Evolutionary conservation across 129 eudicot genomes (phyloP).

Genomic region (Dittrichia graveolens): DNA sequence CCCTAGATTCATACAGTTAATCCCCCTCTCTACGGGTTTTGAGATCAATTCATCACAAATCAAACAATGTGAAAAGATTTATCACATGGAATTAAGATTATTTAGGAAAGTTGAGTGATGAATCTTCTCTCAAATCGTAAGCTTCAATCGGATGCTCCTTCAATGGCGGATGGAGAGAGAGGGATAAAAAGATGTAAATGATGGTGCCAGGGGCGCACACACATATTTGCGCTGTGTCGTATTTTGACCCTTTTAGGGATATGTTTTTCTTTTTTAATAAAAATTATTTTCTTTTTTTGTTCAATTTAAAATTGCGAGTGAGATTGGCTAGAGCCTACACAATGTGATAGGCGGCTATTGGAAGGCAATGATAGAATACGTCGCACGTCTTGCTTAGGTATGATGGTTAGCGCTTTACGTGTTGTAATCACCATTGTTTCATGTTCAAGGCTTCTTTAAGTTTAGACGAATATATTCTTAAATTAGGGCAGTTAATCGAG

Average conservation of each 20-base stretch:
- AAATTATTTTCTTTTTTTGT: not conserved
- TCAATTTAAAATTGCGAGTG: not conserved
- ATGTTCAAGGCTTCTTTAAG: not conserved
- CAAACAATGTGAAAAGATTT: constrained; percentile 30
- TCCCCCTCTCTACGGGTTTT: constrained; percentile 25
- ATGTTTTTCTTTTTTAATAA: not conserved
- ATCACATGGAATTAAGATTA: constrained; percentile 9
- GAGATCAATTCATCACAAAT: constrained; percentile 26
- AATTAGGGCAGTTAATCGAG: too few species aligned
- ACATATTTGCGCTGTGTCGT: constrained; percentile 39
- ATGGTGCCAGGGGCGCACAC: constrained; percentile 43
- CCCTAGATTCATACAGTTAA: constrained; percentile 13
- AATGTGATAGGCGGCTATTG: constrained; percentile 21
- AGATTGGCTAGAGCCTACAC: not conserved
- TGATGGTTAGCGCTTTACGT: constrained; percentile 33
- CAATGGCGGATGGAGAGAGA: constrained; percentile 39
- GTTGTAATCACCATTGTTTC: constrained; percentile 27
- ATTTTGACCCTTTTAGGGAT: constrained; percentile 34
- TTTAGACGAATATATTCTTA: not conserved
- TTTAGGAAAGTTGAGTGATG: constrained; percentile 21
- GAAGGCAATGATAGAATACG: constrained; percentile 19
- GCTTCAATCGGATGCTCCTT: constrained; percentile 13
- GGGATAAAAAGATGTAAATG: constrained; percentile 9
- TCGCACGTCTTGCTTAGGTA: constrained; percentile 25
- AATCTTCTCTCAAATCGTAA: constrained; percentile 15